Percentiles rank a stretch among this genome's conserved stretches.
Conservation (phyloP, 2,329 filamentous ascomycete genomes). For the Trichoderma aggressivum region DNA sequence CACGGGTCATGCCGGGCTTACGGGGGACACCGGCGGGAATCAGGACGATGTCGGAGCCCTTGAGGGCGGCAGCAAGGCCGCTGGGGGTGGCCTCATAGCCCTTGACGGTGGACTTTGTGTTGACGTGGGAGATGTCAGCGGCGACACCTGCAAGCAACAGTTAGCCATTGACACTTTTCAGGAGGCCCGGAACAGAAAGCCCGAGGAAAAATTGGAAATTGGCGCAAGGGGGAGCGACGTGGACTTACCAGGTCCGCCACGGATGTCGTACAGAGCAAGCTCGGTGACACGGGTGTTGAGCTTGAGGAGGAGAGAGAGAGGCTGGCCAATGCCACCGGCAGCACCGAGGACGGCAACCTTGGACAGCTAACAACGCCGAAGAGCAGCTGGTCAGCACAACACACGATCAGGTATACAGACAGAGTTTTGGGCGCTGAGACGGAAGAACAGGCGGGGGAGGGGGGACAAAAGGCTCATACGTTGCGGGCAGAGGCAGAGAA, state of each 20-base stretch:
- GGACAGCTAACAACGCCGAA: constrained; percentile 63
- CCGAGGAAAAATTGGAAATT: constrained; percentile 21
- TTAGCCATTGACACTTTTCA: constrained; percentile 15
- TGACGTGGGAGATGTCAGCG: constrained; percentile 97
- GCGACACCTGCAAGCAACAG: constrained; percentile 69
- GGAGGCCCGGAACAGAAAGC: not conserved
- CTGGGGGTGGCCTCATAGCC: constrained; percentile 77
- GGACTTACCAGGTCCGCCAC: constrained; percentile 79
- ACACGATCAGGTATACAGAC: not conserved
- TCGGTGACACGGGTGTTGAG: constrained; percentile 92
- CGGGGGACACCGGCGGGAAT: constrained; percentile 98
- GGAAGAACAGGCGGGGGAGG: constrained; percentile 2
- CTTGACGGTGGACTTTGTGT: constrained; percentile 93
- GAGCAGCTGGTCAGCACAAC: constrained; percentile 19
- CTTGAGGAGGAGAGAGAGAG: constrained; percentile 96
- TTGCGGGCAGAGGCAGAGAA: constrained; percentile 77
- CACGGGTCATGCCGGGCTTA: constrained; percentile 99
- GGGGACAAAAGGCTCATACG: constrained; percentile 50
- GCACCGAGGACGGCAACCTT: constrained; percentile 98
- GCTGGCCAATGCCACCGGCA: constrained; percentile 96
- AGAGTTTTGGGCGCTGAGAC: not conserved
- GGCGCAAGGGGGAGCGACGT: constrained; percentile 14
- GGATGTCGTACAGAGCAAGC: constrained; percentile 97
- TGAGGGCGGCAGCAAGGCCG: constrained; percentile 75
- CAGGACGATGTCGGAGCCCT: constrained; percentile 88